Evolutionary conservation across 106 monocot species (phyloP).

Genomic region (Hemerocallis citrina): DNA sequence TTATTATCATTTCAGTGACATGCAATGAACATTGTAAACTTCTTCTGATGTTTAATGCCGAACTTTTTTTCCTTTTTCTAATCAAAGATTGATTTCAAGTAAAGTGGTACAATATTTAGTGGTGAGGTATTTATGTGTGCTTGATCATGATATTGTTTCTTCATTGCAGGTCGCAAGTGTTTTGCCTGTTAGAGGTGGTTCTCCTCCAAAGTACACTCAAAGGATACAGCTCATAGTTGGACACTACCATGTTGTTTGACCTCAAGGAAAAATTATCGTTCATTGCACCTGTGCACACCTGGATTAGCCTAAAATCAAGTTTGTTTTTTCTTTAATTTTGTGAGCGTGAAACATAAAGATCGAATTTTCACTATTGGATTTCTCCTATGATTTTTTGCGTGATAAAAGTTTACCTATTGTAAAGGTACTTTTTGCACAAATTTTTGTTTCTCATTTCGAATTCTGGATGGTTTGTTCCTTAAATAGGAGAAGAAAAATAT

Average conservation of each 20-base stretch:
- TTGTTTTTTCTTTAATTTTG: not conserved
- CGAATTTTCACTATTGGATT: too few relatives aligned
- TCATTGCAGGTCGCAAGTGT: constrained; percentile 20
- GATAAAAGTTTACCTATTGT: too few relatives aligned
- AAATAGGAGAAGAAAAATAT: too few relatives aligned
- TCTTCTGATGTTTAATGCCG: too few relatives aligned
- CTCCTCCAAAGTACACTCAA: constrained; percentile 20
- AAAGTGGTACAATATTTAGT: not conserved
- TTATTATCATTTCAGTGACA: too few relatives aligned
- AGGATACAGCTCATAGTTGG: constrained; percentile 20
- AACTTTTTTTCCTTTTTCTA: too few relatives aligned
- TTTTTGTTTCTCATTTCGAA: too few relatives aligned
- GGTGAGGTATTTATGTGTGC: not conserved
- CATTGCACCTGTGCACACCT: not conserved
- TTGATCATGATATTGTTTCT: not conserved
- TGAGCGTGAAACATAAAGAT: not conserved
- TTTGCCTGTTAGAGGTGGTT: constrained; percentile 13
- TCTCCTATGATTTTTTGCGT: too few relatives aligned
- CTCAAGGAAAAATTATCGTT: not conserved
- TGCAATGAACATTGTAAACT: too few relatives aligned
- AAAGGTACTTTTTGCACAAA: too few relatives aligned
- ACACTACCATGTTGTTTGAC: constrained; percentile 18
- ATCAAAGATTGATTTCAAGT: not conserved
- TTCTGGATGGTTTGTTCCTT: too few relatives aligned
- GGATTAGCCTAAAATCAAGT: not conserved